Conservation (phyloP, 2,329 filamentous ascomycete genomes). For the Geosmithia morbida region DNA sequence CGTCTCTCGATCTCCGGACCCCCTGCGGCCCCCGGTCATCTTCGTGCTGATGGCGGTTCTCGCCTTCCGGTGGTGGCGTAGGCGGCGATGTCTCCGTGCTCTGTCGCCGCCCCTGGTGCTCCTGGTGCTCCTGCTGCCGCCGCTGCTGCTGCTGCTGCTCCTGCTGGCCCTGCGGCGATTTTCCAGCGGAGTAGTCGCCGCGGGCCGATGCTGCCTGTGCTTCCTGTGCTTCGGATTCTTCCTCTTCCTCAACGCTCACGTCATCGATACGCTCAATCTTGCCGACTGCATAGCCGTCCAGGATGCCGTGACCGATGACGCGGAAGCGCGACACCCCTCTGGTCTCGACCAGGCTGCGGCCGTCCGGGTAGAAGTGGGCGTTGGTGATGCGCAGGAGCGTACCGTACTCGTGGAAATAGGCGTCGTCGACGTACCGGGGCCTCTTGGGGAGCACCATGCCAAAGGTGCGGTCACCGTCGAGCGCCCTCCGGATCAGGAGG, state of each 20-base stretch:
- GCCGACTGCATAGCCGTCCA: slow-evolving; percentile 71
- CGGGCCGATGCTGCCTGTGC: slow-evolving; percentile 4
- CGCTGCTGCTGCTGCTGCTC: too few species aligned
- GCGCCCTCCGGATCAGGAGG: slow-evolving; percentile 69
- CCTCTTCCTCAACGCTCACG: slow-evolving; percentile 68
- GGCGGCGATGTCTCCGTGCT: neutral
- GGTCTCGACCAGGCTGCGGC: slow-evolving; percentile 69
- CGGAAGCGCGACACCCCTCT: slow-evolving; percentile 65
- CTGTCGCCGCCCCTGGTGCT: neutral
- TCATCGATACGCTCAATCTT: slow-evolving; percentile 67
- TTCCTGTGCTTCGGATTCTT: slow-evolving; percentile 58
- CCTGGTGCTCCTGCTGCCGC: neutral
- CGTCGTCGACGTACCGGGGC: slow-evolving; percentile 16
- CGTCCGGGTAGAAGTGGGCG: slow-evolving; percentile 60
- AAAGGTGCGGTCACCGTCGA: slow-evolving; percentile 63
- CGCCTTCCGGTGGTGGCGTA: neutral
- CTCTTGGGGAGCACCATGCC: slow-evolving; percentile 71
- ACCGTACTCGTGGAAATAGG: slow-evolving; percentile 55
- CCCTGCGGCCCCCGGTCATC: neutral
- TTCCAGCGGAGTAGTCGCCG: too few species aligned
- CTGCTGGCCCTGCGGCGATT: too few species aligned
- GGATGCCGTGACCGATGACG: slow-evolving; percentile 44
- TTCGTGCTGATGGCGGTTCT: neutral
- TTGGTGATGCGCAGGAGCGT: slow-evolving; percentile 66
- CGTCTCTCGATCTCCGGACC: slow-evolving; percentile 1